Base-by-base conservation (phyloP, 2,329 filamentous ascomycete genomes). In the Simplicillium aogashimaense region DNA sequence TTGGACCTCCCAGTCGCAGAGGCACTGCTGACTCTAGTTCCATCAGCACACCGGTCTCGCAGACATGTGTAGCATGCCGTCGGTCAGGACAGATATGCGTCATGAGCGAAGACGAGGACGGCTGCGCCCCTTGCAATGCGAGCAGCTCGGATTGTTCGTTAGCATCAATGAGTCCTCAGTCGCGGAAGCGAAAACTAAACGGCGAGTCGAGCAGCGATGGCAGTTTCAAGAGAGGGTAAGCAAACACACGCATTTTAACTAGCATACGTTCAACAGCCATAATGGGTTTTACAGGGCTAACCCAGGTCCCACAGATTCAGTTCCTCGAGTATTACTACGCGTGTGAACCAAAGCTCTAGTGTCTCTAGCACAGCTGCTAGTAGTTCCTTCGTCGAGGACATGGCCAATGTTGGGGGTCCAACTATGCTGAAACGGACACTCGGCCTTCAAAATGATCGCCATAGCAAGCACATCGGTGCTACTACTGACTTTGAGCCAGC, bases 401-500 rank as follows among this genome's bases (percentile, higher is more conserved):
- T 83, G 75, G 78, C 78, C 56, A 81, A 82, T 57, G 75, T 82
- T 51, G 78, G 78, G 45, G 78, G 77, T 31, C 75, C 76, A 39
- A 78, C 76, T 43, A 65, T 81, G 51, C 67, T 84, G 43, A 81
- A 80, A 59, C 72, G 78, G 55, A 83, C 80, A 13, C 67, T 92
- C 43, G 86, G 86, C 44, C 70, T 92, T 49, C 85, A 90, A 57
- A 69, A 76, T 53, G 81, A 86, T 58, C 78, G 83, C 45, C 87
- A 83, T 58, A 87, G 83, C 63, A 83, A 86, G 61, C 86, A 90
- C 55, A 86, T 92, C 50, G 86, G 86, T 18, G 77, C 83, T 43
- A 90, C 84, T 38, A 88, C 85, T 38, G 83, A 88, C 52, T 86
- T 89, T 55, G 86, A 92, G 56, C 83, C 84, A 13, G 81, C 81